A percentile compares a stretch with the other conserved stretches of the same genome.
Conservation (phyloP, 2,329 filamentous ascomycete species). For the Macrophomina pseudophaseolina region DNA sequence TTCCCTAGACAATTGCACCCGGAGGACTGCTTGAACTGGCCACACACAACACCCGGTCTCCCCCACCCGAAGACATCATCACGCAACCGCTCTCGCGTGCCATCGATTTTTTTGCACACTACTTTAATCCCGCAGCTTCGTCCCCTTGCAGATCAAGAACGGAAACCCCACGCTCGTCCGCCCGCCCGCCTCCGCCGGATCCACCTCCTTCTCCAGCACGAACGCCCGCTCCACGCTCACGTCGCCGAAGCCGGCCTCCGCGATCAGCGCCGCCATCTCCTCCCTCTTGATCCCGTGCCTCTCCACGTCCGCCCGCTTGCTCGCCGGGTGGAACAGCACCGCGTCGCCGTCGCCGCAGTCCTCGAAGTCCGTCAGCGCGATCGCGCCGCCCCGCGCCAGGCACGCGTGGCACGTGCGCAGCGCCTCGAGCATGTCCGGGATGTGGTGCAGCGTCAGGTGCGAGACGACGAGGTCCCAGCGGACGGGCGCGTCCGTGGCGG, state of each 20-base stretch:
- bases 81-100: too few species aligned
- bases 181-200: conserved; percentile 47
- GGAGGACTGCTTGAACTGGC: too few species aligned
- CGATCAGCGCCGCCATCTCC: conserved; percentile 51
- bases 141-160: conserved; percentile 49
- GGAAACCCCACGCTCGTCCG: conserved; percentile 50
- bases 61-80: too few species aligned
- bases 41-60: too few species aligned
- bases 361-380: conserved; percentile 64
- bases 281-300: conserved; percentile 56
- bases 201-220: conserved; percentile 55
- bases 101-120: too few species aligned
- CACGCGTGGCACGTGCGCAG: conserved; percentile 55
- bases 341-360: conserved; percentile 55
- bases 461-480: conserved; percentile 58
- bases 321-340: conserved; percentile 57
- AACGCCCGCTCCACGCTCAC: conserved; percentile 56
- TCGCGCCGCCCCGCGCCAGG: conserved; percentile 53
- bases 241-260: conserved; percentile 55
- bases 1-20: too few species aligned
- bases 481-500: not conserved
- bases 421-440: conserved; percentile 51
- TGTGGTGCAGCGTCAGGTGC: conserved; percentile 63
- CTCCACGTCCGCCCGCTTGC: conserved; percentile 60
- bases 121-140: not conserved